These are phyloP conservation scores for Fragaria ananassa DNA, from an alignment of 306 rosid species.

Conservation along the genomic window DNA sequence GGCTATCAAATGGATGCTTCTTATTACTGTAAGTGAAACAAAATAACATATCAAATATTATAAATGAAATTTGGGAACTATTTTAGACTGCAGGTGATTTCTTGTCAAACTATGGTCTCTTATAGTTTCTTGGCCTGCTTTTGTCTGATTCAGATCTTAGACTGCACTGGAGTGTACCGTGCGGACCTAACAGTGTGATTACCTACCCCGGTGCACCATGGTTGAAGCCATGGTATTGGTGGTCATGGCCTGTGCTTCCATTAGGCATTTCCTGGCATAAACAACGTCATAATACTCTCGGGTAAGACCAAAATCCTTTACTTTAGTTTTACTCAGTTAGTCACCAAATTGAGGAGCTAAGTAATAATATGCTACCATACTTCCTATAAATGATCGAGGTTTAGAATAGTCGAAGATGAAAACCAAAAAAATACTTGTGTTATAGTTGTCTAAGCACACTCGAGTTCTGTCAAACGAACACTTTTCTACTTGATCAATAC, in stretches of 20 bases:
- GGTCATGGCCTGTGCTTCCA: slow-evolving; percentile 98
- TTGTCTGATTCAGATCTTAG: slow-evolving; percentile 50
- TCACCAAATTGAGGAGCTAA: neutral
- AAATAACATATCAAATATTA: neutral
- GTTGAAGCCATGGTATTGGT: slow-evolving; percentile 99
- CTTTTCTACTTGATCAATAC: slow-evolving; percentile 2
- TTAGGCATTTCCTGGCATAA: slow-evolving; percentile 89
- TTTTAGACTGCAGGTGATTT: neutral
- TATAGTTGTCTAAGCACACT: neutral
- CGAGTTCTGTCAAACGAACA: neutral
- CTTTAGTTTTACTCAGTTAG: neutral
- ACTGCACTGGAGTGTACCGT: slow-evolving; percentile 88
- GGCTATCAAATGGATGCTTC: slow-evolving; percentile 99
- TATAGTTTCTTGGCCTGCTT: neutral
- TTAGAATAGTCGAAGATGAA: neutral
- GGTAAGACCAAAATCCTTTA: slow-evolving; percentile 40
- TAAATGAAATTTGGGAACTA: neutral
- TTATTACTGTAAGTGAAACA: slow-evolving; percentile 66
- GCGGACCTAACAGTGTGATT: slow-evolving; percentile 97
- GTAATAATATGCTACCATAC: neutral
- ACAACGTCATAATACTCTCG: slow-evolving; percentile 65
- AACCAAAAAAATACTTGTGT: neutral
- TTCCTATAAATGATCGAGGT: neutral
- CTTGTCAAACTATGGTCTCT: neutral
- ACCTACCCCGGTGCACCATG: slow-evolving; percentile 93